Base-by-base conservation (phyloP, 2,329 filamentous ascomycete genomes). In the Parastagonospora nodorum region DNA sequence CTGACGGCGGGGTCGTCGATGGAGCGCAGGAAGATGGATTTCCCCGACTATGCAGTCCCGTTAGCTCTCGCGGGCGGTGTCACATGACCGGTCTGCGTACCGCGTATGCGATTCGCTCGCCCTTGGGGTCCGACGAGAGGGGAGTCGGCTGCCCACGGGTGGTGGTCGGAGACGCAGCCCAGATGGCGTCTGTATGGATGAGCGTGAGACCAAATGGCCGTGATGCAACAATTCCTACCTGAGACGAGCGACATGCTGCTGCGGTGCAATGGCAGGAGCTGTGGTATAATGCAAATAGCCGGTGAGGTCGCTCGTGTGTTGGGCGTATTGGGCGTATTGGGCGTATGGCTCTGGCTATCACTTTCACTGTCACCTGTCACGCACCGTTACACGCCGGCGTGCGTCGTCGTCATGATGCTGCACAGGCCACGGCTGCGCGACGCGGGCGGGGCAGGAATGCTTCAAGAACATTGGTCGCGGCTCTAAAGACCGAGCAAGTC, bases 1-100 rank as follows among this genome's bases (percentile, higher is more conserved):
- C 87, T 87, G 57, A 88, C 76, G 60, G 90, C 83, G 45, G 93
- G 93, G 72, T 94, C 80, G 78, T 99, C 93, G 78, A 99, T 96
- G 57, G 88, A 92, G 64, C 94, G 91, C 41, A 99, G 82, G 77
- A 97, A 97, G 76, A 99, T 88, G 55, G 93, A 97, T 81, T 97
- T 97, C 69, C 91, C 92, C 45, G 92, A 93, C 91, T 95, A 63
- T 10, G 39, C 7, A 30, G 19, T 37, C n/a, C 12, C 41, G 46
- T 55, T 45, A 59, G 52, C 52, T 45, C 30, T 5, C 28, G 40
- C 39, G 27, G 42, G 33, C 41, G 5, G 14, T 29, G 8, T 4
- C 14, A 27, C 8, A 38, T 19, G 28, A 9, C 15, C 15, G 16
- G 8, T n/a, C 28, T 11, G 30, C 28, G 74, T 81, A 95, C 92